phyloP scores from a whole-genome alignment of 306 rosid species.

The Gleditsia sinensis region DNA sequence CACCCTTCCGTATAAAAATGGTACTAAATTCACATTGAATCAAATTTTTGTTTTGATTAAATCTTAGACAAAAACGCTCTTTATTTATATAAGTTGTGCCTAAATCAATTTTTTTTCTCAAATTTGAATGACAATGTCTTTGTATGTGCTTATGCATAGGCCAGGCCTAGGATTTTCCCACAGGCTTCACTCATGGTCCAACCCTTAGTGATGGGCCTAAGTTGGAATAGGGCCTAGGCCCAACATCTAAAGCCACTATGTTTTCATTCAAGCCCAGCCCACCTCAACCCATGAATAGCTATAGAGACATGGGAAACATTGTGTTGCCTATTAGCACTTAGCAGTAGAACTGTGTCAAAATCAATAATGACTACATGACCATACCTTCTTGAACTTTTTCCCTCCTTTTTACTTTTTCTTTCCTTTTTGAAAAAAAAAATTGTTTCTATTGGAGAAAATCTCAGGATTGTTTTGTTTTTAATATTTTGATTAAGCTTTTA shows the following conservation, averaged over 20 bases:
- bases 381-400: background rate
- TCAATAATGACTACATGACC: background rate
- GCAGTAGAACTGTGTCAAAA: background rate
- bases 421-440: too few relatives aligned
- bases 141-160: background rate
- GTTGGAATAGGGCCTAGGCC: background rate
- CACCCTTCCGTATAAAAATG: too few relatives aligned
- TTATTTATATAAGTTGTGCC: background rate
- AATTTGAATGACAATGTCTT: background rate
- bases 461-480: too few relatives aligned
- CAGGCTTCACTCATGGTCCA: background rate
- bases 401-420: too few relatives aligned
- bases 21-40: background rate
- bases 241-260: background rate
- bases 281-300: too few relatives aligned
- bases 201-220: background rate
- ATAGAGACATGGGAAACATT: too few relatives aligned
- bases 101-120: background rate
- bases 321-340: too few relatives aligned
- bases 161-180: background rate
- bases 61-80: background rate
- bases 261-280: background rate
- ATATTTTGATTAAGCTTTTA: too few relatives aligned
- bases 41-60: too few relatives aligned
- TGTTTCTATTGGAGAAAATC: too few relatives aligned